These are phyloP conservation scores for Quercus lobata DNA, from an alignment of 331 rosid genomes.

Conservation along the genomic window DNA sequence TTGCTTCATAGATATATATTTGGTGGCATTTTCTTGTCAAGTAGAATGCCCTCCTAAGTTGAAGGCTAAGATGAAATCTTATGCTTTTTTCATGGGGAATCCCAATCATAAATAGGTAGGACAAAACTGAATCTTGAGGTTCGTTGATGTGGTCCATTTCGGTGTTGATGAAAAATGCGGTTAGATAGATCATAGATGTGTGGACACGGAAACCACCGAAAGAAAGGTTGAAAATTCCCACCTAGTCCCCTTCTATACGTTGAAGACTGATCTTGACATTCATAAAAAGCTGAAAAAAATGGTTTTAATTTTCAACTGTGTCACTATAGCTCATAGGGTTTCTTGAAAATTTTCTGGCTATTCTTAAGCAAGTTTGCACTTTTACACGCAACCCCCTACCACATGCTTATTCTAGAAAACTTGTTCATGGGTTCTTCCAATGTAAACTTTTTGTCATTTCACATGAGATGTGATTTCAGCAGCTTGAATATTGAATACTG, in stretches of 20 bases:
- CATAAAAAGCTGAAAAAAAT: neutral
- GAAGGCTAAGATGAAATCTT: neutral
- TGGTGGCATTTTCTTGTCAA: neutral
- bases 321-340: neutral
- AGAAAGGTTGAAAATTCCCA: conserved; percentile 21
- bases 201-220: conserved; percentile 20
- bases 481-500: neutral
- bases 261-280: conserved; percentile 17
- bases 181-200: neutral
- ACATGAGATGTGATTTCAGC: neutral
- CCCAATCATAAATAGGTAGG: neutral
- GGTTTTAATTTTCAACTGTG: neutral
- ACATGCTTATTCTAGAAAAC: neutral
- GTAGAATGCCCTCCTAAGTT: conserved; percentile 5
- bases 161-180: conserved; percentile 1
- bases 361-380: conserved; percentile 3
- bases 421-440: conserved; percentile 6
- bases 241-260: neutral
- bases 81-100: neutral
- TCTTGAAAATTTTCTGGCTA: neutral
- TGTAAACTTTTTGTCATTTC: conserved; percentile 7
- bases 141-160: conserved; percentile 20
- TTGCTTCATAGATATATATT: neutral
- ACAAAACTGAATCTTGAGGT: conserved; percentile 12
- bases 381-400: conserved; percentile 27